A percentile compares a stretch with the other conserved stretches of the same genome.
Conservation (phyloP, 805 yeast species). For the Zygosaccharomyces pseudorouxii region DNA sequence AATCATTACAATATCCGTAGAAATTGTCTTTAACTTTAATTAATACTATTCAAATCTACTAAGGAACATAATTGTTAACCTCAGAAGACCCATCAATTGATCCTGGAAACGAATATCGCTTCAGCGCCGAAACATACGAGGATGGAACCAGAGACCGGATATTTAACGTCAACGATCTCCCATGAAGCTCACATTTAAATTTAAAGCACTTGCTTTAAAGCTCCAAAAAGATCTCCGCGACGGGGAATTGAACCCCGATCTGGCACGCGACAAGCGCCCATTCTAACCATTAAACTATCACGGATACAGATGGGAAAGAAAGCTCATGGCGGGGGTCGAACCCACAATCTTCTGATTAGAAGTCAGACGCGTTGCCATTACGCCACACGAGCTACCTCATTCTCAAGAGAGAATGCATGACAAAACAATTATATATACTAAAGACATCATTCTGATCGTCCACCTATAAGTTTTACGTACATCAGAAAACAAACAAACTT, state of each 20-base stretch:
- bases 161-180: background rate
- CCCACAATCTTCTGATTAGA: constrained; percentile 53
- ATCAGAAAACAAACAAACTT: background rate
- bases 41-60: too few species aligned
- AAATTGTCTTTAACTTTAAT: too few species aligned
- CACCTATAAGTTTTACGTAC: background rate
- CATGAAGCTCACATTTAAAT: background rate
- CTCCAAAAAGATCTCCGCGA: constrained; percentile 18
- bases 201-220: too few species aligned
- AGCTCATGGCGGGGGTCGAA: constrained; percentile 54
- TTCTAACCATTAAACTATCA: constrained; percentile 27
- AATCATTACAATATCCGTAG: too few species aligned
- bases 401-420: background rate
- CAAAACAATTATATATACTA: too few species aligned
- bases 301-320: constrained; percentile 26
- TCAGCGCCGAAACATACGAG: too few species aligned
- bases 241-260: constrained; percentile 30
- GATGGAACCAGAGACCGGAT: too few species aligned
- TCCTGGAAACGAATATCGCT: too few species aligned
- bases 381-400: constrained; percentile 44
- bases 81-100: too few species aligned
- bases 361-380: constrained; percentile 56
- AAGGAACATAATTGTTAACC: too few species aligned
- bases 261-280: constrained; percentile 30
- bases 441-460: too few species aligned